Evolutionary conservation across 768 basidiomycete genomes (phyloP), one percentile per base, ranked within the genome.

Genomic region (Leucocoprinus leucothites): DNA sequence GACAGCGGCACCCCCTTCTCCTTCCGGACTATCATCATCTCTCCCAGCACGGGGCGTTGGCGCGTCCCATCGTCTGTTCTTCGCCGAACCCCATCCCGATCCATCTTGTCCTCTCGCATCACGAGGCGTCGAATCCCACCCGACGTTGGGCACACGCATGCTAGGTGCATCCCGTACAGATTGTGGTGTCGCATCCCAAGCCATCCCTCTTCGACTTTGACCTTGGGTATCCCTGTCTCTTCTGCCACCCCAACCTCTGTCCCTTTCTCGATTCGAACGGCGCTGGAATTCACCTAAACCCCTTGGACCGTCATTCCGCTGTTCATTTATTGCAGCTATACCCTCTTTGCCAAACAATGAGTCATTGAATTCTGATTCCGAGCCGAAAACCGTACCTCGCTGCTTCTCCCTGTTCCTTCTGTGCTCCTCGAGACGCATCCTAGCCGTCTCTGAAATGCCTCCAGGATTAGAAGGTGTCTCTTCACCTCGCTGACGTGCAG

Each of bases 381-480:
- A 58, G 3, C 28, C 43, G 19, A 26, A 9, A 3, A 16, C 55
- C 64, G 41, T 63, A 85, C 90, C 89, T 72, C 78, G 72, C 63
- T 86, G 85, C 63, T 80, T 85, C 26, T 94, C 90, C 56, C 82
- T 74, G 56, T 79, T 82, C 58, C 77, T 78, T 56, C 89, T 78
- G 63, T 92, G 72, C 59, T 95, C 94, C 54, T 94, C 93, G 25
- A 98, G 70, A 56, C 81, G 72, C 59, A 79, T 76, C 18, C 86
- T 76, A 13, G 86, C 93, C 1, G 75, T 72, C 24, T 91, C 89
- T 1, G 92, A 90, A 18, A 99, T 73, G 14, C 96, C 96, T 35
- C 91, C 89, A 2, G 91, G 87, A 65, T 95, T 91, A 18, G 95
- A 96, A 0, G 96, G 96, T 0, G 96, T 98, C 61, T 97, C 96